Conservation (phyloP, 2,329 filamentous ascomycete genomes). For the Capronia epimyces region DNA sequence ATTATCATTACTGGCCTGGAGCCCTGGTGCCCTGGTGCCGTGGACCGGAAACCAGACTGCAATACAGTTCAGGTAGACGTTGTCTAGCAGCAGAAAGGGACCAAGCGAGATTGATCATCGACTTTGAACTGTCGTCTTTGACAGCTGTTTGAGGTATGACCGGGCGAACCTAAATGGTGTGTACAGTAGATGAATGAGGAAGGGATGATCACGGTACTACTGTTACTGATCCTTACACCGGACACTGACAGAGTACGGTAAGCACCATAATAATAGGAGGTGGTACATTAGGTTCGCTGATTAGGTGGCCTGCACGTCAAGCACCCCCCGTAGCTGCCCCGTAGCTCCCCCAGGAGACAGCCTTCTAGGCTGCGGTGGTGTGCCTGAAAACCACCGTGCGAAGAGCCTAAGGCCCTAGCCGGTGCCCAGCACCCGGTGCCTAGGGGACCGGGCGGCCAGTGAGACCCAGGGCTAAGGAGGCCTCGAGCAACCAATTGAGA, state of each 20-base stretch:
- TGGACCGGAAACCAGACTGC: not conserved
- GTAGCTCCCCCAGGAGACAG: not conserved
- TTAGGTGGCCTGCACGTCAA: not conserved
- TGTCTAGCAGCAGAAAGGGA: too few relatives aligned
- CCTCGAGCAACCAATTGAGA: too few relatives aligned
- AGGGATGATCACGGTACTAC: not conserved
- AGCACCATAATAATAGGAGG: not conserved
- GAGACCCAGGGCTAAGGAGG: conserved; percentile 5
- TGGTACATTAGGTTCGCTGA: not conserved
- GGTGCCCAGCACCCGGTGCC: not conserved
- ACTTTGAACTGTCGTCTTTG: not conserved
- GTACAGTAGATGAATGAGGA: not conserved
- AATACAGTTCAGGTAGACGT: too few relatives aligned
- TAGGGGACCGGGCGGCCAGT: not conserved
- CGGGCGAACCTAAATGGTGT: not conserved
- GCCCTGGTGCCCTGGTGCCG: not conserved
- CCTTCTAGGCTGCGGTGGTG: not conserved
- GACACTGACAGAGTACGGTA: too few relatives aligned
- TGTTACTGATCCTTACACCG: too few relatives aligned
- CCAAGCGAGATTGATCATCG: conserved; percentile 5
- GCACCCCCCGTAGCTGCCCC: not conserved
- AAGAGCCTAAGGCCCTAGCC: not conserved
- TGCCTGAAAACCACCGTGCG: not conserved
- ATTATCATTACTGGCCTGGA: not conserved
- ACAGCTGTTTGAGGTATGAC: not conserved